Conservation (phyloP, 202 grass and related monocot species). For the Cymbopogon flexuosus region DNA sequence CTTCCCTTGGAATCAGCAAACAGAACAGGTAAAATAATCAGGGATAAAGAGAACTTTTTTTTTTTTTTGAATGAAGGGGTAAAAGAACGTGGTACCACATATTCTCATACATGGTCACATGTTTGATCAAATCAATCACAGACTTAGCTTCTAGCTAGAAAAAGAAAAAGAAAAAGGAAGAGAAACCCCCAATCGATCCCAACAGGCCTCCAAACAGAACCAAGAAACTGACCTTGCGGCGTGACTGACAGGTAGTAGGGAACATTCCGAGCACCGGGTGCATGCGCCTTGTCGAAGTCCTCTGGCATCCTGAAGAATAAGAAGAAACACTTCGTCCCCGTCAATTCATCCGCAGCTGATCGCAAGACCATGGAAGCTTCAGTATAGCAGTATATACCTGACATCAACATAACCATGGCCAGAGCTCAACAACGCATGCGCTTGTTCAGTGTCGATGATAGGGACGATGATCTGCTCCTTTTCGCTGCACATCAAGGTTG, state of each 20-base stretch:
- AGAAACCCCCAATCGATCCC: neutral
- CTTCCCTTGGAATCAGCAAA: constrained; percentile 33
- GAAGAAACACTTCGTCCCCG: neutral
- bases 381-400: constrained; percentile 14
- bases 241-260: constrained; percentile 60
- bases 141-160: neutral
- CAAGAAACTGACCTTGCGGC: constrained; percentile 38
- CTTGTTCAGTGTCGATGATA: constrained; percentile 32
- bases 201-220: neutral
- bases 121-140: neutral
- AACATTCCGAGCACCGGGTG: constrained; percentile 54
- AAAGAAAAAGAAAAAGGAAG: neutral
- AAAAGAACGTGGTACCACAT: neutral
- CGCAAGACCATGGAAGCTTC: neutral
- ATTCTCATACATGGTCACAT: neutral
- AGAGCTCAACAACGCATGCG: constrained; percentile 24
- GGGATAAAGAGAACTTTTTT: no score
- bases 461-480: constrained; percentile 21
- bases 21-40: neutral
- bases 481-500: neutral
- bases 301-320: constrained; percentile 43
- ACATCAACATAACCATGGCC: constrained; percentile 50
- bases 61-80: no score
- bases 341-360: neutral
- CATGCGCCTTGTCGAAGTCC: constrained; percentile 57